Evolutionary conservation across 441 rosid species (phyloP).

Genomic region (Pelargonium myrrhifolium): DNA sequence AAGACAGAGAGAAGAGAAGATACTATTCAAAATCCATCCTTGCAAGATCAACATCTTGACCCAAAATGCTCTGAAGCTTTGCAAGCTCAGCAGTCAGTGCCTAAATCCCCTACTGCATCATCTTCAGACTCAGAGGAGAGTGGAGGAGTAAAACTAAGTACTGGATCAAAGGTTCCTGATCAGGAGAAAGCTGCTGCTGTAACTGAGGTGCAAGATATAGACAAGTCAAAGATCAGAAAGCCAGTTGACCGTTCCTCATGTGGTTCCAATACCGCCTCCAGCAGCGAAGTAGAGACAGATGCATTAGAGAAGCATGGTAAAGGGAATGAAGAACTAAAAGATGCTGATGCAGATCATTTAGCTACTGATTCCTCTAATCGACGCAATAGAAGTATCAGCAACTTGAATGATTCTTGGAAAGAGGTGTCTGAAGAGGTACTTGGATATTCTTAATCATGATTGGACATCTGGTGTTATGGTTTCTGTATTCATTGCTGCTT

Average conservation of each 20-base stretch:
- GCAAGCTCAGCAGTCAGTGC: conserved; percentile 46
- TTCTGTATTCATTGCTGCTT: conserved; percentile 9
- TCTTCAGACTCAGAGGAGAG: conserved; percentile 51
- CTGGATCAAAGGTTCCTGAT: conserved; percentile 30
- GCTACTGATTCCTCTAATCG: conserved; percentile 43
- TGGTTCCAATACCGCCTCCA: conserved; percentile 84
- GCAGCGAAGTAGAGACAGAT: conserved; percentile 79
- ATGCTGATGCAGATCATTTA: conserved; percentile 40
- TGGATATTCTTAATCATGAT: neutral
- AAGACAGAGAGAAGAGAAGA: conserved; percentile 26
- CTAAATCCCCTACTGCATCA: conserved; percentile 41
- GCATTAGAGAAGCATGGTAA: conserved; percentile 54
- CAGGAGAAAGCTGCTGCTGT: conserved; percentile 33
- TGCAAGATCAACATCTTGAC: conserved; percentile 34
- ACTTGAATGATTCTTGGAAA: conserved; percentile 63
- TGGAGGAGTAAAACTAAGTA: conserved; percentile 38
- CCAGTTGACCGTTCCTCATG: conserved; percentile 82
- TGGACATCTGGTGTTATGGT: neutral
- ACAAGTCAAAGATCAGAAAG: conserved; percentile 48
- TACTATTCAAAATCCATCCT: conserved; percentile 29
- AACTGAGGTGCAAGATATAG: conserved; percentile 40
- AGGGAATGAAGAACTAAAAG: conserved; percentile 45
- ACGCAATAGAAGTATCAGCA: conserved; percentile 48
- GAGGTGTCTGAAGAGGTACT: conserved; percentile 85
- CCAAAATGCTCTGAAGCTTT: conserved; percentile 40